Percentiles rank a stretch among this genome's conserved stretches.
These are phyloP conservation scores for Oxyria digyna DNA, from an alignment of 148 eudicot genomes.

Conservation along the genomic window DNA sequence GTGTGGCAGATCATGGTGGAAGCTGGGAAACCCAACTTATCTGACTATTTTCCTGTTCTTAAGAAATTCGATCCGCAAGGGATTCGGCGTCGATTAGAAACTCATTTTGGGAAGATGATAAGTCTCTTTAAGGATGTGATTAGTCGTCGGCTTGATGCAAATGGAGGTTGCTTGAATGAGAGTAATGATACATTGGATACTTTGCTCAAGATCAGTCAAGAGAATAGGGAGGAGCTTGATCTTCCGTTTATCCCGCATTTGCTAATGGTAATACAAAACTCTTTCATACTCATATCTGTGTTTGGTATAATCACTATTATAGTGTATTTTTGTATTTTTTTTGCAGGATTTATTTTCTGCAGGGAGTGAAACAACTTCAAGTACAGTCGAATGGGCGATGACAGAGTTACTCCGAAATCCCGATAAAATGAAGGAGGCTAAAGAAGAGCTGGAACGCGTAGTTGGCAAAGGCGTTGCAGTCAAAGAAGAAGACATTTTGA, in stretches of 20 bases:
- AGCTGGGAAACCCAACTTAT: slow-evolving; percentile 3
- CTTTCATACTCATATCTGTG: too few species aligned
- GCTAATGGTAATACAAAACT: background rate
- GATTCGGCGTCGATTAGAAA: background rate
- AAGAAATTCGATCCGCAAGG: background rate
- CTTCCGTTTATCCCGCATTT: background rate
- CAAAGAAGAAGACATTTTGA: slow-evolving; percentile 17
- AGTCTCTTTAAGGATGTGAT: background rate
- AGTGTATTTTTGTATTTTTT: background rate
- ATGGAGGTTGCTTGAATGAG: background rate
- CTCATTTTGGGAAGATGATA: background rate
- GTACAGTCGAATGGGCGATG: slow-evolving; percentile 40
- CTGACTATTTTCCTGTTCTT: slow-evolving; percentile 6
- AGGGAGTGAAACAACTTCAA: slow-evolving; percentile 19
- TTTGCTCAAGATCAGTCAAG: background rate
- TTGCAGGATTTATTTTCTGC: background rate
- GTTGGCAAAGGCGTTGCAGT: slow-evolving; percentile 18
- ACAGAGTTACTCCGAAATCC: slow-evolving; percentile 19
- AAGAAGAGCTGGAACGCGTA: slow-evolving; percentile 16
- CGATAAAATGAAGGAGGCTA: slow-evolving; percentile 10
- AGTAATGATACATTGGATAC: background rate
- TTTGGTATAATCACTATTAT: too few species aligned
- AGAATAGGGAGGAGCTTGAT: background rate
- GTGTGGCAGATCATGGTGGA: slow-evolving; percentile 8
- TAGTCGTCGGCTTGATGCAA: background rate